Evolutionary conservation across 2,329 filamentous ascomycete species (phyloP).

Genomic region (Aaosphaeria pasadenensis): DNA sequence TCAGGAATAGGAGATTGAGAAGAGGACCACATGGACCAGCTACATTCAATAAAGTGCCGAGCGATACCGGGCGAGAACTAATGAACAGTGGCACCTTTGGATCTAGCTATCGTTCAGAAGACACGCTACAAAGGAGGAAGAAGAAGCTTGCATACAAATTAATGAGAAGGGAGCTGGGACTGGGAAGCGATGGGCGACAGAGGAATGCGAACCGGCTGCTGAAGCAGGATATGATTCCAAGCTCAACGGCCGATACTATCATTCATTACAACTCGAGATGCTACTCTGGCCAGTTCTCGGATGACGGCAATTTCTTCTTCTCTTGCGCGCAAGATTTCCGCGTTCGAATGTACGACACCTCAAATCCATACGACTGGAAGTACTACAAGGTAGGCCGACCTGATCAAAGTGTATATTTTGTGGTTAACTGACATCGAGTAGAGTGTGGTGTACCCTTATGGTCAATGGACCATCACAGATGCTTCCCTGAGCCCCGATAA

Average conservation of each 20-base stretch:
- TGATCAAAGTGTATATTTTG: not conserved
- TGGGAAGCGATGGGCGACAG: constrained; percentile 57
- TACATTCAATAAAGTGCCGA: constrained; percentile 79
- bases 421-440: constrained; percentile 49
- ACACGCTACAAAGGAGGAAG: constrained; percentile 58
- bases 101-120: constrained; percentile 53
- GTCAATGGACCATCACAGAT: constrained; percentile 95
- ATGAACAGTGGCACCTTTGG: constrained; percentile 86
- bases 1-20: constrained; percentile 26
- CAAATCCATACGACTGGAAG: constrained; percentile 90
- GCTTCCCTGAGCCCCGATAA: constrained; percentile 90
- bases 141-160: constrained; percentile 64
- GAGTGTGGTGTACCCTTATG: constrained; percentile 78
- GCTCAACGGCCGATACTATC: constrained; percentile 75
- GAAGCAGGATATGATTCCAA: constrained; percentile 74
- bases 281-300: constrained; percentile 94
- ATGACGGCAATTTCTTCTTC: constrained; percentile 97
- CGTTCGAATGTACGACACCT: constrained; percentile 96
- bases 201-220: constrained; percentile 65
- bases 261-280: constrained; percentile 83
- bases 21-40: constrained; percentile 48
- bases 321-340: constrained; percentile 88
- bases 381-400: constrained; percentile 30
- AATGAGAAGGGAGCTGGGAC: constrained; percentile 76
- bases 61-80: constrained; percentile 68